Evolutionary conservation across 1,139 yeast species (phyloP).

Genomic region (Yamadazyma spencermartinsiae): DNA sequence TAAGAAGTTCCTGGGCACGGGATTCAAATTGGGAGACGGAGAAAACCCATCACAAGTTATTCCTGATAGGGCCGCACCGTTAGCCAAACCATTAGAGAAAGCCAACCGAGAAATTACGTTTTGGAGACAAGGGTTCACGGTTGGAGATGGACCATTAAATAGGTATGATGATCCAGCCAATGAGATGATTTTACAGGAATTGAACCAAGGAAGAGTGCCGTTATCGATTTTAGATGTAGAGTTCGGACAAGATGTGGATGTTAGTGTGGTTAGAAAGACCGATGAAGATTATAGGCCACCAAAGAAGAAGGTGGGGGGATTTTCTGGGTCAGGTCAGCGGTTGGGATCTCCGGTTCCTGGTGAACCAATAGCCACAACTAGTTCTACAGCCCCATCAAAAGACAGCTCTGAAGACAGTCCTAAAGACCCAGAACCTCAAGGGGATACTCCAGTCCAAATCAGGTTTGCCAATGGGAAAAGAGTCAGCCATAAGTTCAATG

Average conservation of each 20-base stretch:
- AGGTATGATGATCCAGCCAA: constrained; percentile 91
- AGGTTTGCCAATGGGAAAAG: constrained; percentile 83
- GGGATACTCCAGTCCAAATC: constrained; percentile 79
- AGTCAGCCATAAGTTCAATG: constrained; percentile 61
- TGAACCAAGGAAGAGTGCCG: constrained; percentile 94
- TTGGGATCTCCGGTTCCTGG: constrained; percentile 90
- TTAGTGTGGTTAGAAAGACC: constrained; percentile 73
- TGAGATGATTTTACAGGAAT: constrained; percentile 70
- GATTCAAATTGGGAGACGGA: constrained; percentile 76
- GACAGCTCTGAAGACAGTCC: not conserved
- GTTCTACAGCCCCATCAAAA: constrained; percentile 5
- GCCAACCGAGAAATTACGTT: constrained; percentile 80
- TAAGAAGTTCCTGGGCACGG: constrained; percentile 62
- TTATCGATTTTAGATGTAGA: constrained; percentile 75
- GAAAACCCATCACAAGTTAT: constrained; percentile 44
- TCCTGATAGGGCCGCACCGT: constrained; percentile 29
- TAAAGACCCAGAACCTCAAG: constrained; percentile 24
- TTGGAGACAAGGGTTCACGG: constrained; percentile 96
- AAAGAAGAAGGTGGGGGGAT: constrained; percentile 67
- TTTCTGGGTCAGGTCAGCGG: constrained; percentile 81
- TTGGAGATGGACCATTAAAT: constrained; percentile 84
- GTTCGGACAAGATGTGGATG: constrained; percentile 95
- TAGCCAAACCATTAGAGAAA: constrained; percentile 41
- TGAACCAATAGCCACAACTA: constrained; percentile 33
- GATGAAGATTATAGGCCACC: constrained; percentile 84